A percentile compares a stretch with the other conserved stretches of the same genome.
phyloP scores from a whole-genome alignment of 495 filamentous ascomycete species.

The Penicillium crystallinum region DNA sequence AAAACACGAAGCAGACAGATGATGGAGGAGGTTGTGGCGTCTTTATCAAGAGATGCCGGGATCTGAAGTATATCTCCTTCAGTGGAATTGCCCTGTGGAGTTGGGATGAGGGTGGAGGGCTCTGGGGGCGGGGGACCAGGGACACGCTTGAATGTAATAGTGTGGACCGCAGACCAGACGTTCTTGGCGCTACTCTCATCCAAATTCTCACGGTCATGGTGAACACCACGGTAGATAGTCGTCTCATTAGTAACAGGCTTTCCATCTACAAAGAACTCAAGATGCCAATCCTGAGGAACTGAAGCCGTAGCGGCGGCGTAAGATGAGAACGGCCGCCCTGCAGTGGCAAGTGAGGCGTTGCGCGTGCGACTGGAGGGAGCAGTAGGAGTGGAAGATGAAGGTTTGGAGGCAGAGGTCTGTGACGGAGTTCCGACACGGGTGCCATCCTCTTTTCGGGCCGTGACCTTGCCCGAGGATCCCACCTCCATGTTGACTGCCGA shows the following conservation, averaged over 20 bases:
- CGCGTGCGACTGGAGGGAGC: constrained; percentile 28
- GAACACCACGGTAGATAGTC: constrained; percentile 93
- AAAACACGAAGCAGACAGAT: constrained; percentile 84
- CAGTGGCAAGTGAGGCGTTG: constrained; percentile 37
- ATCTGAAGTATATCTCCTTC: constrained; percentile 50
- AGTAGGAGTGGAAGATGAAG: constrained; percentile 40
- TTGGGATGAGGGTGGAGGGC: constrained; percentile 56
- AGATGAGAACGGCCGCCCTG: constrained; percentile 53
- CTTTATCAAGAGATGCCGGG: constrained; percentile 79
- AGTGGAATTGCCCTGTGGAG: constrained; percentile 41
- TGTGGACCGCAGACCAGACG: constrained; percentile 84
- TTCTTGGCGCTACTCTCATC: constrained; percentile 66
- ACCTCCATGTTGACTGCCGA: constrained; percentile 91
- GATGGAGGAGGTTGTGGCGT: constrained; percentile 78
- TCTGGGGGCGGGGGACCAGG: constrained; percentile 84
- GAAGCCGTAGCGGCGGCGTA: constrained; percentile 74
- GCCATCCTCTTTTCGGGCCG: constrained; percentile 94
- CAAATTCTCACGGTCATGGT: constrained; percentile 60
- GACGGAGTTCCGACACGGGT: constrained; percentile 84
- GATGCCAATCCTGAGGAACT: constrained; percentile 91
- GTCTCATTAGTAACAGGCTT: constrained; percentile 84
- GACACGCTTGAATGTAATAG: constrained; percentile 86
- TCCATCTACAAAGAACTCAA: constrained; percentile 87
- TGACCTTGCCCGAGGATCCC: constrained; percentile 83
- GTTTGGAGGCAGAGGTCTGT: constrained; percentile 48